Conservation (phyloP, 2,329 filamentous ascomycete species). For the Phyllosticta citribraziliensis region DNA sequence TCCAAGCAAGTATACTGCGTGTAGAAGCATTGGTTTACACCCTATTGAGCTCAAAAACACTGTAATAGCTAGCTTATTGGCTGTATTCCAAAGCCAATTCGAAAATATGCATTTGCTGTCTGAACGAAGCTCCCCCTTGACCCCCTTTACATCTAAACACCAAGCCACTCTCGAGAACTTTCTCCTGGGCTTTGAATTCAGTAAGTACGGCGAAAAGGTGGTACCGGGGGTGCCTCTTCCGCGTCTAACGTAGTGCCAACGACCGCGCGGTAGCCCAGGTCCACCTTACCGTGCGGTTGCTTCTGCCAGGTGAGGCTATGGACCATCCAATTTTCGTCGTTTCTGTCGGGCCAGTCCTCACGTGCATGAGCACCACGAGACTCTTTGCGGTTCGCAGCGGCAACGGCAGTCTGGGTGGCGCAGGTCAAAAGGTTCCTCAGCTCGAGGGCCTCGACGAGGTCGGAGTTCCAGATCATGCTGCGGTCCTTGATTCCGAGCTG, state of each 20-base stretch:
- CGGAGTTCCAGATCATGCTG: slow-evolving; percentile 99
- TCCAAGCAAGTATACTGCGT: too few species aligned
- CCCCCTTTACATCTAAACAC: not conserved
- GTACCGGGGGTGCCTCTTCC: too few species aligned
- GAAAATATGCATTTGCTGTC: too few species aligned
- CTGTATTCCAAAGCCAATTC: too few species aligned
- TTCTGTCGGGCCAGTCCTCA: slow-evolving; percentile 91
- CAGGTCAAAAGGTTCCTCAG: slow-evolving; percentile 83
- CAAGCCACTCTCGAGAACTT: not conserved
- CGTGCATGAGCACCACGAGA: slow-evolving; percentile 94
- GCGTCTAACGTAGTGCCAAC: too few species aligned
- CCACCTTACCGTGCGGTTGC: slow-evolving; percentile 75
- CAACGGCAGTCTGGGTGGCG: slow-evolving; percentile 86
- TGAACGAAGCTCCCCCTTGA: too few species aligned
- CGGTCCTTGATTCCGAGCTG: slow-evolving; percentile 94
- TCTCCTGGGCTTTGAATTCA: too few species aligned
- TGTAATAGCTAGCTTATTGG: too few species aligned
- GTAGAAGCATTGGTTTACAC: too few species aligned
- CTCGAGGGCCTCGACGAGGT: slow-evolving; percentile 92
- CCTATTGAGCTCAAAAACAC: too few species aligned
- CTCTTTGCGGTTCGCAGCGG: slow-evolving; percentile 91
- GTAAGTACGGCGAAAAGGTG: too few species aligned
- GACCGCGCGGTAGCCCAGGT: slow-evolving; percentile 78
- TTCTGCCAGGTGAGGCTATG: slow-evolving; percentile 96
- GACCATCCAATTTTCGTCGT: slow-evolving; percentile 98